Conservation (phyloP, 2,329 filamentous ascomycete genomes). For the Neofusicoccum laricinum region DNA sequence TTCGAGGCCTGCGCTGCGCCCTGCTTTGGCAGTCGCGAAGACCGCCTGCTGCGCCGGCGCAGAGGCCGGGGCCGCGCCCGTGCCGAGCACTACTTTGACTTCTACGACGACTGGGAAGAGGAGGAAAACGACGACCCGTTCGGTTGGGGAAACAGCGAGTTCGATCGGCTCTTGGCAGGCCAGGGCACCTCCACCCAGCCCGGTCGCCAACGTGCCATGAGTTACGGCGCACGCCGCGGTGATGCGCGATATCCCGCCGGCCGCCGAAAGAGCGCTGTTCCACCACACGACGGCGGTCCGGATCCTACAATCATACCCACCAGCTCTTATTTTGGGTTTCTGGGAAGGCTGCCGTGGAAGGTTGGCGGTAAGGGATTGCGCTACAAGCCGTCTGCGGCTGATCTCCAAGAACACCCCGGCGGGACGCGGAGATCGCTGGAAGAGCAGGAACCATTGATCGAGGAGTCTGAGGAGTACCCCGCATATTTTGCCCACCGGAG, state of each 20-base stretch:
- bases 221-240: conserved; percentile 71
- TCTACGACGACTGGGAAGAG: conserved; percentile 95
- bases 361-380: conserved; percentile 73
- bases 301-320: conserved; percentile 90
- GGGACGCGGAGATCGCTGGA: conserved; percentile 52
- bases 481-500: conserved; percentile 42
- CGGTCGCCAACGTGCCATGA: conserved; percentile 76
- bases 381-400: conserved; percentile 88
- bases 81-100: conserved; percentile 88
- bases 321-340: conserved; percentile 79
- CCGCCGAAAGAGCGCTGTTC: conserved; percentile 55
- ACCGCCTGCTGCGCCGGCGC: conserved; percentile 69
- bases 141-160: conserved; percentile 70
- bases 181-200: conserved; percentile 57
- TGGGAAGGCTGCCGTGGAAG: conserved; percentile 80
- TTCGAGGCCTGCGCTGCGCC: conserved; percentile 68
- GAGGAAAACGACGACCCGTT: conserved; percentile 62
- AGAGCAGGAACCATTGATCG: conserved; percentile 70
- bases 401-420: conserved; percentile 82
- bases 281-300: conserved; percentile 48
- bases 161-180: conserved; percentile 77
- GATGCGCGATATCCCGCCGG: conserved; percentile 28
- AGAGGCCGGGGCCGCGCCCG: conserved; percentile 55
- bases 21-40: conserved; percentile 70
- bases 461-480: conserved; percentile 53